Evolutionary conservation across 78 protist genomes (phyloP).

Genomic region (Speleostelium caveatum): DNA sequence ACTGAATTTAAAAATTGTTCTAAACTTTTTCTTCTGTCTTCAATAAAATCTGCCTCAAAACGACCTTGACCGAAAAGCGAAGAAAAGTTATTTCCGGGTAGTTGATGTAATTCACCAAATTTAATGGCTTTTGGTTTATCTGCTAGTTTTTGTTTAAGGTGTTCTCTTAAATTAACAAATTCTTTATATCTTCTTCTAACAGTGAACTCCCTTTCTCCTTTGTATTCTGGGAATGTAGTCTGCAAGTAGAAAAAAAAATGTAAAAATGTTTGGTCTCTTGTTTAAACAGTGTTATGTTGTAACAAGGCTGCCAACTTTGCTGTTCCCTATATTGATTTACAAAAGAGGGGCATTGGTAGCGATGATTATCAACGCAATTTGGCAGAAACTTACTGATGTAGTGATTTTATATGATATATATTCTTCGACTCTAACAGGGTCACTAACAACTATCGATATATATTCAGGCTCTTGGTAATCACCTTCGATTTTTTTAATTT

Average conservation of each 20-base stretch:
- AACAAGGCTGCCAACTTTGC: no score
- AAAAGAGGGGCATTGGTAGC: no score
- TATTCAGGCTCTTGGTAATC: slow-evolving; percentile 79
- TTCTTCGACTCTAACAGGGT: slow-evolving; percentile 57
- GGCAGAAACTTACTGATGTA: slow-evolving; percentile 40
- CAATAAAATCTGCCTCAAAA: slow-evolving; percentile 78
- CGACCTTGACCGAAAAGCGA: slow-evolving; percentile 83
- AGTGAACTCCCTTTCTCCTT: slow-evolving; percentile 72
- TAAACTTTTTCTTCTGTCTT: slow-evolving; percentile 78
- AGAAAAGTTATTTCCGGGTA: slow-evolving; percentile 79
- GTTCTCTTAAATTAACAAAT: slow-evolving; percentile 78
- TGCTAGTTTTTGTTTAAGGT: slow-evolving; percentile 70
- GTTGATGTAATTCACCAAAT: slow-evolving; percentile 71
- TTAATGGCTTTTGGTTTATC: slow-evolving; percentile 80
- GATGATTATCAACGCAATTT: no score
- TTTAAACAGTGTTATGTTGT: no score
- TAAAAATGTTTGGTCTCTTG: no score
- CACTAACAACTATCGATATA: slow-evolving; percentile 54
- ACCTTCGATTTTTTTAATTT: slow-evolving; percentile 50
- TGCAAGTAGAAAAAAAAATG: no score
- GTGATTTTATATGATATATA: slow-evolving; percentile 59
- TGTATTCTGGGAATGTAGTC: slow-evolving; percentile 84
- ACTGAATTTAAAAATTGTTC: slow-evolving; percentile 80
- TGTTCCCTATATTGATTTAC: no score
- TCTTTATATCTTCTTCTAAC: slow-evolving; percentile 84